These are phyloP conservation scores for Emydomyces testavorans DNA, from an alignment of 2,329 filamentous ascomycete genomes.

Conservation along the genomic window DNA sequence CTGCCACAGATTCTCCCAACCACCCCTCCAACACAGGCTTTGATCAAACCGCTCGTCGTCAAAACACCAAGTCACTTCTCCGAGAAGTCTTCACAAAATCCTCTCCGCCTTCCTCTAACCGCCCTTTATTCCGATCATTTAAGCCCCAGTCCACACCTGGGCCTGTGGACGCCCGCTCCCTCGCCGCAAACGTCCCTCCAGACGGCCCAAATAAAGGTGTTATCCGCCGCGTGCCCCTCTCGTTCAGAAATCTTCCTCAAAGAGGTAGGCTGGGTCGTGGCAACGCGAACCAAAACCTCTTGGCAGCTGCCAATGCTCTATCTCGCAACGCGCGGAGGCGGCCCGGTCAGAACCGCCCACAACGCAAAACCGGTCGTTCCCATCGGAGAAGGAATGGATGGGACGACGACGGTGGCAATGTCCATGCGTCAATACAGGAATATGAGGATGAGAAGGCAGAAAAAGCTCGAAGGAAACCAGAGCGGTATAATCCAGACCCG, in stretches of 20 bases:
- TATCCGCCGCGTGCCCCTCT: conserved; percentile 1
- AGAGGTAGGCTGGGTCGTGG: not conserved
- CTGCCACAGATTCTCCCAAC: not conserved
- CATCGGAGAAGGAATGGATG: not conserved
- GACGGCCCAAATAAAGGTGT: not conserved
- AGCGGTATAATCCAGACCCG: conserved; percentile 28
- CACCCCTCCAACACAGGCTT: not conserved
- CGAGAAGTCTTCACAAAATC: not conserved
- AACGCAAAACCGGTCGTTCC: not conserved
- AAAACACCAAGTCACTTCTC: conserved; percentile 3
- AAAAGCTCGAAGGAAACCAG: conserved; percentile 23
- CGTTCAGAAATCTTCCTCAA: conserved; percentile 6
- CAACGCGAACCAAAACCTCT: not conserved
- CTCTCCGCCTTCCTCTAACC: not conserved
- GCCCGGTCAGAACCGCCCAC: not conserved
- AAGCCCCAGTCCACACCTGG: not conserved
- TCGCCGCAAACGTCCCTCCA: not conserved
- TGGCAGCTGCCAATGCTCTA: conserved; percentile 1
- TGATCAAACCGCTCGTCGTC: conserved; percentile 5
- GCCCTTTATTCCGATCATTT: not conserved
- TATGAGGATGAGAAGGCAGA: conserved; percentile 24
- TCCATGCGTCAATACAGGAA: conserved; percentile 22
- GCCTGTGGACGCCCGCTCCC: conserved; percentile 3
- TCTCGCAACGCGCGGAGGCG: not conserved
- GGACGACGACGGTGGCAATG: not conserved